A percentile compares a stretch with the other conserved stretches of the same genome.
phyloP scores from a whole-genome alignment of 495 filamentous ascomycete genomes.

The Neurospora sp. region DNA sequence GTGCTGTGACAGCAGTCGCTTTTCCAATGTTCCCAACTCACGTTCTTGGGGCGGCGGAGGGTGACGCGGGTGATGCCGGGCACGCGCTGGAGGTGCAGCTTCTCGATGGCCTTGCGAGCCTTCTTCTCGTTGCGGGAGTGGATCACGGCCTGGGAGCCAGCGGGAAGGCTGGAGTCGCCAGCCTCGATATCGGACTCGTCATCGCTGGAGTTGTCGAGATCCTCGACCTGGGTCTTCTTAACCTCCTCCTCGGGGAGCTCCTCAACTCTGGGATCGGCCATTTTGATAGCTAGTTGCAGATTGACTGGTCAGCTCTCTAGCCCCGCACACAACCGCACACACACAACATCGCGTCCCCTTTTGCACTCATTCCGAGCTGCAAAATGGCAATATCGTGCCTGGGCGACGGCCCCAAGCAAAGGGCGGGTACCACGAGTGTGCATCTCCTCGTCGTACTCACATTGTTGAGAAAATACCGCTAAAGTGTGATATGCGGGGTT shows the following conservation, averaged over 20 bases:
- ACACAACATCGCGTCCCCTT: neutral
- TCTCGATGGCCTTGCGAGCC: constrained; percentile 95
- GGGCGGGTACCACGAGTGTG: neutral
- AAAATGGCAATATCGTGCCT: neutral
- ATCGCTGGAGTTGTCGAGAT: constrained; percentile 58
- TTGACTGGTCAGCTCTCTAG: constrained; percentile 16
- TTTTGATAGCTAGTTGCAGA: constrained; percentile 30
- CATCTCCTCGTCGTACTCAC: constrained; percentile 13
- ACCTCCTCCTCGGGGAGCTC: constrained; percentile 88
- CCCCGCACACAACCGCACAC: constrained; percentile 10
- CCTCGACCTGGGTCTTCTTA: constrained; percentile 72
- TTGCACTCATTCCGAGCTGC: neutral
- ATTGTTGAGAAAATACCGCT: constrained; percentile 21
- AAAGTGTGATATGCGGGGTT: constrained; percentile 20
- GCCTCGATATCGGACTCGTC: constrained; percentile 63
- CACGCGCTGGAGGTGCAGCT: constrained; percentile 93
- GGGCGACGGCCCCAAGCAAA: neutral
- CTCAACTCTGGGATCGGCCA: constrained; percentile 97
- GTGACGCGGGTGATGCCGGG: constrained; percentile 97
- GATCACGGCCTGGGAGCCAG: constrained; percentile 75
- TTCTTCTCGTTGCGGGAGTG: constrained; percentile 99
- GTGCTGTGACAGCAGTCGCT: neutral
- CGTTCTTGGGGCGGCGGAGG: constrained; percentile 94
- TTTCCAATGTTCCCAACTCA: constrained; percentile 38
- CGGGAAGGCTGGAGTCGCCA: constrained; percentile 64